These are phyloP conservation scores for Eremochloa ophiuroides DNA, from an alignment of 176 grass and related monocot genomes.

Conservation along the genomic window DNA sequence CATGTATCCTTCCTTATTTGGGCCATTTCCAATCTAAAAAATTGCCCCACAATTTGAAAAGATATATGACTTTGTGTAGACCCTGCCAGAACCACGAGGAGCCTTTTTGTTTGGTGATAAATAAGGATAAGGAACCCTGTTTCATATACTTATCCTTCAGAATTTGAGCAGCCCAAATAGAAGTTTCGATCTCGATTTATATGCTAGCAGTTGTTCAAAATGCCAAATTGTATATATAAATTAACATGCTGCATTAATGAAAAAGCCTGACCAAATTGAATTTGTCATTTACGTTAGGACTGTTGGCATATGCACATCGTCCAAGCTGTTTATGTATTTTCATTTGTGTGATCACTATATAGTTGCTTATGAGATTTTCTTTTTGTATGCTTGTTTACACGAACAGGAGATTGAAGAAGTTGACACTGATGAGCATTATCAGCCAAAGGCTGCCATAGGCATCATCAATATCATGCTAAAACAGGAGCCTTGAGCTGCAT, in stretches of 20 bases:
- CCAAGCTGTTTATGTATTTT: neutral
- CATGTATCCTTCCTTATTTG: neutral
- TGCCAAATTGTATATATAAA: neutral
- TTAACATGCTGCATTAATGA: neutral
- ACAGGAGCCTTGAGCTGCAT: slow-evolving; percentile 59
- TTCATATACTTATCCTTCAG: neutral
- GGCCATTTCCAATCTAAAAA: neutral
- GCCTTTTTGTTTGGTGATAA: neutral
- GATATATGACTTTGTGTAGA: neutral
- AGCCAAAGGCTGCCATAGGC: slow-evolving; percentile 70
- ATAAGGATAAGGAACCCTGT: neutral
- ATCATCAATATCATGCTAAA: slow-evolving; percentile 68
- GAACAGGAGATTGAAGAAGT: slow-evolving; percentile 90
- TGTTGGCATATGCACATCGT: neutral
- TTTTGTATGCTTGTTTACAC: slow-evolving; percentile 12
- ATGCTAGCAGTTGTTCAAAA: neutral
- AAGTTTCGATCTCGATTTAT: neutral
- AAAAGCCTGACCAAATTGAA: neutral
- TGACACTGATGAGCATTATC: slow-evolving; percentile 93
- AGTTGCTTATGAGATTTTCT: neutral
- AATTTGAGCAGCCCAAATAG: neutral
- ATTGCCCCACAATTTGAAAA: neutral
- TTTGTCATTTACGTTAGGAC: neutral
- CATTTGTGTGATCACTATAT: neutral
- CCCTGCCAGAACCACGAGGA: neutral